Evolutionary conservation across 179 eudicot genomes (phyloP).

Genomic region (Corrigiola litoralis): DNA sequence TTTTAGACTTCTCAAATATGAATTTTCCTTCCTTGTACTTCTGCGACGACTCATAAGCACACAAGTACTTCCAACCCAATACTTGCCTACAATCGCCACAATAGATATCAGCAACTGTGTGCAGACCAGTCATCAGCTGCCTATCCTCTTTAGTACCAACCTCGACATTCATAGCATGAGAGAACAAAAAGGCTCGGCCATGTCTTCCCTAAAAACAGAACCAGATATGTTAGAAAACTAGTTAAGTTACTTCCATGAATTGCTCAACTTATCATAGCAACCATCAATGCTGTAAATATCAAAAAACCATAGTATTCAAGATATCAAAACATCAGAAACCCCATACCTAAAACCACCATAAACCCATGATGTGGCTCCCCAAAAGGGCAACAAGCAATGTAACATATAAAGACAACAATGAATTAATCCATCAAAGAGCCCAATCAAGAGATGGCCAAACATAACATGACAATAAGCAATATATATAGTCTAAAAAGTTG

Average conservation of each 20-base stretch:
- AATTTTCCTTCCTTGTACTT: slow-evolving; percentile 57
- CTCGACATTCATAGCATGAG: slow-evolving; percentile 54
- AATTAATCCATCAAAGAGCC: too few species aligned
- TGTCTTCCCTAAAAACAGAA: slow-evolving; percentile 45
- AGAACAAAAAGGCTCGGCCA: slow-evolving; percentile 57
- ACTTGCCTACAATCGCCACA: slow-evolving; percentile 51
- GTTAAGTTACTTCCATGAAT: neutral
- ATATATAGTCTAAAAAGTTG: too few species aligned
- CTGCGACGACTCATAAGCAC: slow-evolving; percentile 48
- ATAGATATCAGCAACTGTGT: slow-evolving; percentile 39
- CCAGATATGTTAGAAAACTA: neutral
- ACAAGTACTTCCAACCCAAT: slow-evolving; percentile 62
- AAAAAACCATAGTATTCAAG: neutral
- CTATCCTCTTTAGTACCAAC: slow-evolving; percentile 49
- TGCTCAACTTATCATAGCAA: neutral
- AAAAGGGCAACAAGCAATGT: too few species aligned
- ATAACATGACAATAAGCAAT: too few species aligned
- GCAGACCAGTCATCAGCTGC: slow-evolving; percentile 52
- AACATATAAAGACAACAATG: too few species aligned
- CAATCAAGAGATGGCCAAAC: too few species aligned
- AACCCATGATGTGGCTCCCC: too few species aligned
- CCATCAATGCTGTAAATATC: neutral
- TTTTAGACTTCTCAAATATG: slow-evolving; percentile 57
- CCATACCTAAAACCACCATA: too few species aligned
- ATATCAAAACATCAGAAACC: too few species aligned